Evolutionary conservation across 345 rosid species (phyloP).

Genomic region (Euphorbia tirucalli): DNA sequence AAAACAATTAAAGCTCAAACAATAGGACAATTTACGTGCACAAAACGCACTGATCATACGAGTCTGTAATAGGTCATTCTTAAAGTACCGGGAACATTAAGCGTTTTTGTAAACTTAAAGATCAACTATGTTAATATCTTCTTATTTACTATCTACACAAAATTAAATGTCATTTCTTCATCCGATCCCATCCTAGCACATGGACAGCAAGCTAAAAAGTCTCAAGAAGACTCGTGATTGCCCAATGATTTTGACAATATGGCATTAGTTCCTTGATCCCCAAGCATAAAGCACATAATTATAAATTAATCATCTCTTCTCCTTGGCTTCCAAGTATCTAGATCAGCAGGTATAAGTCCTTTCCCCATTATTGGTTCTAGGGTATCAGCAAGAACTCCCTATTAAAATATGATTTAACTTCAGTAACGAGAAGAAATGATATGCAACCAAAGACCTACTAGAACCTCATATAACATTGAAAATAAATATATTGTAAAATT

Average conservation of each 20-base stretch:
- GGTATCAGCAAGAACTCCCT: slow-evolving; percentile 99
- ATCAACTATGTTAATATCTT: background rate
- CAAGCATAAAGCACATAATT: background rate
- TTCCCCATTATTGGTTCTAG: slow-evolving; percentile 97
- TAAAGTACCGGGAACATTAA: no score
- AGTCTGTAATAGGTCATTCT: no score
- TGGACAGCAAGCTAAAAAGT: background rate
- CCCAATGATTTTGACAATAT: background rate
- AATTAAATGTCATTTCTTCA: background rate
- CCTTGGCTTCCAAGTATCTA: slow-evolving; percentile 89
- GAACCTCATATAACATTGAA: no score
- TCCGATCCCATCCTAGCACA: background rate
- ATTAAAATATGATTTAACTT: slow-evolving; percentile 16
- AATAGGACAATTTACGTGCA: no score
- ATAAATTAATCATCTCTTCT: slow-evolving; percentile 64
- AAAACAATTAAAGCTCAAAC: no score
- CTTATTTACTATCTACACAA: background rate
- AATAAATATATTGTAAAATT: background rate
- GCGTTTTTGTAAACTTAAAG: background rate
- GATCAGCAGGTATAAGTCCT: slow-evolving; percentile 96
- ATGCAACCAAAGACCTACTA: no score
- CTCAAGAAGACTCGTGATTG: background rate
- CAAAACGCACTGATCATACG: no score
- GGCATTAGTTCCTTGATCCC: background rate
- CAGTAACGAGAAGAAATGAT: background rate